These are phyloP conservation scores for Ceratocystis cacaofunesta DNA, from an alignment of 2,329 filamentous ascomycete genomes.

Conservation along the genomic window DNA sequence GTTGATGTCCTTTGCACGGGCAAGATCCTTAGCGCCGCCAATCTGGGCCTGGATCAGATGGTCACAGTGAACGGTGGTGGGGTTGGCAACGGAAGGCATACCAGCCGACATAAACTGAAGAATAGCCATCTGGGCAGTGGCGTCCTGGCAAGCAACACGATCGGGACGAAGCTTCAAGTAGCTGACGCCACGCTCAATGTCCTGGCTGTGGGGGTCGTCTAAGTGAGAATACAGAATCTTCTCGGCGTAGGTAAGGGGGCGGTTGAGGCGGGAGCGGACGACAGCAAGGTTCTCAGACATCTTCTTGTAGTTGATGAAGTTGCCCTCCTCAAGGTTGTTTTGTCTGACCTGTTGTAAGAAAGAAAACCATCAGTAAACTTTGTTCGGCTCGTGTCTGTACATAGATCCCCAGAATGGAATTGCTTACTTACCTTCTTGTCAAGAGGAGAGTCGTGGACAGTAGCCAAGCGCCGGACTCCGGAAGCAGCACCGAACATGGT, in stretches of 20 bases:
- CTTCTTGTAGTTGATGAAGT: slow-evolving; percentile 99
- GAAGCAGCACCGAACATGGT: slow-evolving; percentile 40
- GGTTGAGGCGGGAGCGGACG: slow-evolving; percentile 78
- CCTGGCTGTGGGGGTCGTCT: slow-evolving; percentile 89
- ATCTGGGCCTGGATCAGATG: slow-evolving; percentile 97
- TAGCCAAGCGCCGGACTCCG: slow-evolving; percentile 61
- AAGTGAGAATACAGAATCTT: slow-evolving; percentile 99
- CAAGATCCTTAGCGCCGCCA: slow-evolving; percentile 86
- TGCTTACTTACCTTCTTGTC: slow-evolving; percentile 59
- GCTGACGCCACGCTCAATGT: slow-evolving; percentile 87
- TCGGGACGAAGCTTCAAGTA: slow-evolving; percentile 96
- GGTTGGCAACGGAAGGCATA: slow-evolving; percentile 89
- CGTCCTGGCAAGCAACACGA: slow-evolving; percentile 97
- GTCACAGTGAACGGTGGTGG: slow-evolving; percentile 93
- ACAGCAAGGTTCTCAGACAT: slow-evolving; percentile 95
- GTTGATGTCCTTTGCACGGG: slow-evolving; percentile 82
- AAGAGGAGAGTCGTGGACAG: slow-evolving; percentile 70
- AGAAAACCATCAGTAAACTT: background rate
- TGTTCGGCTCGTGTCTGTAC: background rate
- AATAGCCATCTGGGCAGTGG: slow-evolving; percentile 98
- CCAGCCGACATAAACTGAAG: slow-evolving; percentile 99
- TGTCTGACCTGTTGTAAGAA: slow-evolving; percentile 52
- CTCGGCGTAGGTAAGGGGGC: slow-evolving; percentile 87
- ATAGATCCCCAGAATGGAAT: background rate
- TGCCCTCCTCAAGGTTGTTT: slow-evolving; percentile 89